Percentiles rank a stretch among this genome's conserved stretches.
These are phyloP conservation scores for Castanea mollissima DNA, from an alignment of 306 rosid species.

Conservation along the genomic window DNA sequence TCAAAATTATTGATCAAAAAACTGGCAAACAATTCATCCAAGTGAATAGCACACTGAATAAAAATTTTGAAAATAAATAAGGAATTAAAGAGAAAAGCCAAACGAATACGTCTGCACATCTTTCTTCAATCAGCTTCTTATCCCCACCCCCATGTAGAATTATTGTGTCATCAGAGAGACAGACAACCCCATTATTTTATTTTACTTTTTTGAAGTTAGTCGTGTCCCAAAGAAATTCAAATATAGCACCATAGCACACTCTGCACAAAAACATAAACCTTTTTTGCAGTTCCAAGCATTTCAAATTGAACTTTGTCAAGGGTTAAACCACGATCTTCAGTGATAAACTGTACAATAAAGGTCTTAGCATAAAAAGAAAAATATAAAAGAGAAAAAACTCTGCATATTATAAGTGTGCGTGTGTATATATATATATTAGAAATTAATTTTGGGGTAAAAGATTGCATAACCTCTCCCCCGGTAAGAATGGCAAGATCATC, in stretches of 20 bases:
- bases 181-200: slow-evolving; percentile 55
- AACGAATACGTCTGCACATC: slow-evolving; percentile 72
- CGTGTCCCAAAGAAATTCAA: background rate
- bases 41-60: background rate
- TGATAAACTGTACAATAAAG: slow-evolving; percentile 54
- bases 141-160: slow-evolving; percentile 94
- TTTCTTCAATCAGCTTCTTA: slow-evolving; percentile 85
- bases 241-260: background rate
- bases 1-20: background rate
- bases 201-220: slow-evolving; percentile 19
- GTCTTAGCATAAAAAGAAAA: background rate
- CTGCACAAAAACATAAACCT: slow-evolving; percentile 47
- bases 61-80: background rate
- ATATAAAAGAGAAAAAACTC: too few relatives aligned
- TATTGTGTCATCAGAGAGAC: slow-evolving; percentile 79
- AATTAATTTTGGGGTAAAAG: background rate
- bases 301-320: slow-evolving; percentile 77
- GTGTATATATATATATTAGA: too few relatives aligned
- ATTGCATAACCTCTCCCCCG: slow-evolving; percentile 82
- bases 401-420: too few relatives aligned
- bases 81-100: background rate
- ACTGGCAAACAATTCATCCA: background rate
- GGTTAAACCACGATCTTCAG: slow-evolving; percentile 71
- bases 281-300: slow-evolving; percentile 87
- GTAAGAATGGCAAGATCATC: slow-evolving; percentile 87